phyloP scores from a whole-genome alignment of 306 rosid genomes.

The Cucumis hystrix region DNA sequence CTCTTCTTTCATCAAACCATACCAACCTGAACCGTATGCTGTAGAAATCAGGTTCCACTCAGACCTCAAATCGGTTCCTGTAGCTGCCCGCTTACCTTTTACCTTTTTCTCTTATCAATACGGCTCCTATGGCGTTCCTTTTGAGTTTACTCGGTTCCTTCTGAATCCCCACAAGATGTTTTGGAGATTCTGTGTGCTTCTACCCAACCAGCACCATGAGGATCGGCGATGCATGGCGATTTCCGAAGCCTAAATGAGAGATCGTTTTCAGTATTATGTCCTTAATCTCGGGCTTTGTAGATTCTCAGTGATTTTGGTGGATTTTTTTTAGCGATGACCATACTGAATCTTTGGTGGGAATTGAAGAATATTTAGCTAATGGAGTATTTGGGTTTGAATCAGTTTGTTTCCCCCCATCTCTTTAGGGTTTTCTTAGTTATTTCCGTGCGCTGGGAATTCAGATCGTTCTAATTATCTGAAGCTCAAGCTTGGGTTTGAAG shows the following conservation, averaged over 20 bases:
- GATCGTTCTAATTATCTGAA: conserved; percentile 31
- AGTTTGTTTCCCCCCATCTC: not conserved
- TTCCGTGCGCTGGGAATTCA: conserved; percentile 6
- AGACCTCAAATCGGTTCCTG: not conserved
- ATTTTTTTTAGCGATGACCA: not conserved
- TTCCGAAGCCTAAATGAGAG: conserved; percentile 15
- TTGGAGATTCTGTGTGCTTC: conserved; percentile 13
- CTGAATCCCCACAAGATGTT: conserved; percentile 21
- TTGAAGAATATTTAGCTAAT: conserved; percentile 9
- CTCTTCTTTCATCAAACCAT: not conserved
- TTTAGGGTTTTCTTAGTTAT: not conserved
- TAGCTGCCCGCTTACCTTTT: not conserved
- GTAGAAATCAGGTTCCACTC: conserved; percentile 3
- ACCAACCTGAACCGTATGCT: not conserved
- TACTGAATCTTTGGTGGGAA: not conserved
- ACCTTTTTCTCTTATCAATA: not conserved
- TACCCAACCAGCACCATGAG: conserved; percentile 17
- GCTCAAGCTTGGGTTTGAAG: conserved; percentile 12
- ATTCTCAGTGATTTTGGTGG: not conserved
- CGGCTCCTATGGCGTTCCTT: not conserved
- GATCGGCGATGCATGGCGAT: conserved; percentile 24
- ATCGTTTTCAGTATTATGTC: conserved; percentile 6
- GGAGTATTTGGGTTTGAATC: conserved; percentile 2
- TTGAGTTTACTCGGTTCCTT: not conserved
- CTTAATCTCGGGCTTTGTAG: not conserved